Evolutionary conservation across 2,329 filamentous ascomycete genomes (phyloP), one percentile per base, ranked within the genome.

Genomic region (Plenodomus tracheiphilus): DNA sequence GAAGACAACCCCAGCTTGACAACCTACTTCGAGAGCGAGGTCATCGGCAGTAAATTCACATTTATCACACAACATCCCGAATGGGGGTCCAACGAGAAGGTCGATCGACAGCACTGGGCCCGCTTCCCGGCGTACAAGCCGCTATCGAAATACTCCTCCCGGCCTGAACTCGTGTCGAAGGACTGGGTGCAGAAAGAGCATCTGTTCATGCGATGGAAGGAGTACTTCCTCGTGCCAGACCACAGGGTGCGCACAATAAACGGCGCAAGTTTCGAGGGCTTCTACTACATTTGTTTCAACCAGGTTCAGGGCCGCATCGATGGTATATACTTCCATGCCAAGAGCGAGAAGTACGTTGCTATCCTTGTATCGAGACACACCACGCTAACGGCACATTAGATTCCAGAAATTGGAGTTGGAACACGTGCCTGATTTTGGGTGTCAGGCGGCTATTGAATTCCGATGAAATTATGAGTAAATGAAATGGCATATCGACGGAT

Each of bases 281-380:
- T 99, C 71, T 99, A 97, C 72, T 99, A 99, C 68, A 97, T 99
- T 59, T 97, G 92, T 76, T 97, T 97, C 77, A 96, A 97, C 72
- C 93, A 97, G 74, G 78, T 91, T 41, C 83, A 86, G 56, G 94
- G 93, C 7, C 86, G 83, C 56, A 88, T 99, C 35, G 92, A 85
- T 66, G 94, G 94, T 16, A 96, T 97, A 49, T 99, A 99, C 75
- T 99, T 96, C 72, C 94, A 99, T 76, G 89, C 90, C 11, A 96
- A 96, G 77, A 97, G 92, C 75, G 93, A 97, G 77, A 96, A 93
- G 90, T 97, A 75, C 76, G 88, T 82, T 1, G 15, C n/a, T 13
- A 32, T 8, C 20, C n/a, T 4, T 1, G 8, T 11, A 5, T 1
- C 11, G 2, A 25, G 15, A 2, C n/a, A 32, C 8, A 25, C 13